phyloP scores from a whole-genome alignment of 2,329 filamentous ascomycete species.

The Stachybotrys chlorohalonatus region DNA sequence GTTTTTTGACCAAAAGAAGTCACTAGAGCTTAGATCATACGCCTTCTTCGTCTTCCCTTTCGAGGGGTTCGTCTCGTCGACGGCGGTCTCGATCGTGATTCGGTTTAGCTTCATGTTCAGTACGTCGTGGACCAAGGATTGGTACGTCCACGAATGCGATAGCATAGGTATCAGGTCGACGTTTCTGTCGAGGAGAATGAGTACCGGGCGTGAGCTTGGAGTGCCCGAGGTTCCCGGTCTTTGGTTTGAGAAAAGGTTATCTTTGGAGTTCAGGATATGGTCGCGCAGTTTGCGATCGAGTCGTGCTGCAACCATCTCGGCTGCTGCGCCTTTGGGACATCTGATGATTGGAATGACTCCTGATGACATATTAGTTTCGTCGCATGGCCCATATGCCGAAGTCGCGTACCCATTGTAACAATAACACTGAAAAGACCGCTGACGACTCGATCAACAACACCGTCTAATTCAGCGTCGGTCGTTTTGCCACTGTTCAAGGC shows the following conservation, averaged over 20 bases:
- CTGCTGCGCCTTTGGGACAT: constrained; percentile 85
- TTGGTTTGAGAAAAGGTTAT: constrained; percentile 80
- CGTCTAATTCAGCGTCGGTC: constrained; percentile 81
- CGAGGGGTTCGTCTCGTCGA: constrained; percentile 66
- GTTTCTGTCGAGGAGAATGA: constrained; percentile 91
- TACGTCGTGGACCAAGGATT: constrained; percentile 68
- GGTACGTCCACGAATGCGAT: constrained; percentile 81
- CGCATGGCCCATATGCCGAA: background rate
- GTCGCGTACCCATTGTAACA: constrained; percentile 82
- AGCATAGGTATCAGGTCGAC: constrained; percentile 96
- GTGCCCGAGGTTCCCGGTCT: constrained; percentile 50
- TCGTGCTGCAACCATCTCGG: constrained; percentile 89
- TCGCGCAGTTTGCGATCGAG: constrained; percentile 93
- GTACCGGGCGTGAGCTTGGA: constrained; percentile 70
- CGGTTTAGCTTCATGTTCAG: constrained; percentile 64
- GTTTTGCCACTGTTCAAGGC: constrained; percentile 91
- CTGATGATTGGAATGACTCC: constrained; percentile 91
- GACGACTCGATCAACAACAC: constrained; percentile 82
- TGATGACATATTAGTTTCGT: constrained; percentile 21
- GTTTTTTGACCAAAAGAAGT: constrained; percentile 97
- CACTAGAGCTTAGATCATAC: constrained; percentile 81
- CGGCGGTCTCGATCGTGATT: constrained; percentile 80
- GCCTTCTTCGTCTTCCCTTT: constrained; percentile 76
- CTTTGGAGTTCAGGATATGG: constrained; percentile 94
- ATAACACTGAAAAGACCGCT: constrained; percentile 95